phyloP scores from a whole-genome alignment of 208 protist species.

The Acanthamoeba comandoni region DNA sequence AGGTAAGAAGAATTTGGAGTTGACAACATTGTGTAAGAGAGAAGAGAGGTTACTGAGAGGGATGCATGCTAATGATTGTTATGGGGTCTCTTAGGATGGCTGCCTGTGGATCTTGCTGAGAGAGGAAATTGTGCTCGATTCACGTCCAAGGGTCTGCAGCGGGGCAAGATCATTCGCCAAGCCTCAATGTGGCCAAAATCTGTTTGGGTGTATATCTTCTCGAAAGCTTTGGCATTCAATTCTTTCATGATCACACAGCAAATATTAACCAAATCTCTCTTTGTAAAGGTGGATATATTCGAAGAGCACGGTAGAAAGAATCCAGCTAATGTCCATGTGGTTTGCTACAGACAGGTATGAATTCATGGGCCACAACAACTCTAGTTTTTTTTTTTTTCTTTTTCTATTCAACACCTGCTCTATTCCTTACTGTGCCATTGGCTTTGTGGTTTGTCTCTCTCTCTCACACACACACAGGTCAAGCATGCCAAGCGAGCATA shows the following conservation, averaged over 20 bases:
- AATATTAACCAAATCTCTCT: neutral
- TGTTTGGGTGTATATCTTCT: neutral
- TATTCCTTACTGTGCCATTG: neutral
- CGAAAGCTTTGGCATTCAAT: neutral
- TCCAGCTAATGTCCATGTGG: constrained; percentile 59
- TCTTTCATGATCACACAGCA: constrained; percentile 19
- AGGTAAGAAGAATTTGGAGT: too few relatives aligned
- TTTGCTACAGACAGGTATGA: constrained; percentile 28
- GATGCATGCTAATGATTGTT: too few relatives aligned
- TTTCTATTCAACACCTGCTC: neutral
- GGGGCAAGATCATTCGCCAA: constrained; percentile 9
- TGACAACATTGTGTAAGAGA: too few relatives aligned
- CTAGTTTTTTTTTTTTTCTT: neutral
- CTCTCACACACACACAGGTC: neutral
- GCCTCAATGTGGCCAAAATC: constrained; percentile 69
- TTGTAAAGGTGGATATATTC: constrained; percentile 18
- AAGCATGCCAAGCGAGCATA: constrained; percentile 39
- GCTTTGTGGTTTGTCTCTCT: neutral
- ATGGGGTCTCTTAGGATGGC: constrained; percentile 22
- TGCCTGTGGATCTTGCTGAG: constrained; percentile 32
- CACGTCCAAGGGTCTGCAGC: constrained; percentile 51
- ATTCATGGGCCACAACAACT: too few relatives aligned
- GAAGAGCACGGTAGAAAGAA: constrained; percentile 37
- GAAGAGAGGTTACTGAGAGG: too few relatives aligned
- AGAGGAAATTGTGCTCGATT: constrained; percentile 61